Evolutionary conservation across 2,329 filamentous ascomycete species (phyloP), one percentile per base, ranked within the genome.

Genomic region (Graphilbum ipis-grandicollis): DNA sequence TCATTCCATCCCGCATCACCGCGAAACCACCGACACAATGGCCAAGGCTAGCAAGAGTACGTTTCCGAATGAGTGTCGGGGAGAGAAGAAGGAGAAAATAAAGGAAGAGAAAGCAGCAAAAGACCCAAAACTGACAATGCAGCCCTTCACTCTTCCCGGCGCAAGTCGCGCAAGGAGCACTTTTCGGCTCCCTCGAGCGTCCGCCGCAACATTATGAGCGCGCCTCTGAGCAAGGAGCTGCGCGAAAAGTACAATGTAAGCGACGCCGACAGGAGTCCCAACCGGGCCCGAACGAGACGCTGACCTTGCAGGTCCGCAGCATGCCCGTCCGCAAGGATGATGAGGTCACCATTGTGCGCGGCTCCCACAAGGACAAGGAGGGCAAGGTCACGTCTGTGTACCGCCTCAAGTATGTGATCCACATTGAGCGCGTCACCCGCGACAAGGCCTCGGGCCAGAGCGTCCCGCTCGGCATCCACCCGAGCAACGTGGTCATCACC

Each of bases 121-220:
- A 10, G 21, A n/a, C n/a, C n/a, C n/a, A n/a, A n/a, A n/a, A n/a
- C n/a, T n/a, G n/a, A n/a, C n/a, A n/a, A n/a, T n/a, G n/a, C 48
- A 79, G 74, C 60, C 54, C 57, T 84, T 56, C 62, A 71, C 63
- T 83, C 82, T 65, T 93, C 85, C 59, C 78, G 88, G 68, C 80
- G 88, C 71, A 98, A 98, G 84, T 90, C 84, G 68, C 84, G 90
- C 67, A 93, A 93, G 75, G 82, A 84, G 61, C 88, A 98, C 75
- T 98, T 93, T 77, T 70, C 73, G 62, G 90, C 90, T 51, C 85
- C 86, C 52, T 94, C 86, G 62, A 85, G 80, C 70, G 74, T 83
- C 60, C 86, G 90, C 66, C 84, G 90, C 61, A 73, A 79, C 55
- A 93, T 93, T 71, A 94, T 98, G 86, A 88, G 80, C 70, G 86